Evolutionary conservation across 2,329 filamentous ascomycete species (phyloP), one percentile per base, ranked within the genome.

Genomic region (Fusarium continuum): DNA sequence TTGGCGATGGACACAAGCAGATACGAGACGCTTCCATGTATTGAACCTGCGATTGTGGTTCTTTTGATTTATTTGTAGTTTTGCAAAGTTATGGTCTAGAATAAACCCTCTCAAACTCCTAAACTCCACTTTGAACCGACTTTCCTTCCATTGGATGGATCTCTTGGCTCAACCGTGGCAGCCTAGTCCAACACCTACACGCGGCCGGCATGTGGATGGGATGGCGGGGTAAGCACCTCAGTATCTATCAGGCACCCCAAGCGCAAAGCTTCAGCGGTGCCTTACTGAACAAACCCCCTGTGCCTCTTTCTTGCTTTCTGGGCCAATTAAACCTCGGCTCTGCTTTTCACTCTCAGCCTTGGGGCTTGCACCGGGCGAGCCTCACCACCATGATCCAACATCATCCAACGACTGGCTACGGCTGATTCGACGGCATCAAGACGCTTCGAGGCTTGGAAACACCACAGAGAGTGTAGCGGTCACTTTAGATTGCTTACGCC

Each of bases 311-410:
- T n/a, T 26, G 22, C 41, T 31, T 44, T 10, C 39, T 16, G 35
- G 29, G 19, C 63, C 63, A 67, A 67, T 61, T 22, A 59, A 43
- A 44, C 25, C 11, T 43, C 40, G 41, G 25, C 23, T 32, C 34
- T 52, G n/a, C 19, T 47, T n/a, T 29, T 50, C 56, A 40, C 58
- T n/a, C 53, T 60, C 65, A 68, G 65, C 65, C 65, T 68, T 10
- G 65, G 61, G 65, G 54, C 62, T 58, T 64, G 48, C n/a, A 32
- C 28, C 16, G 19, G 46, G 32, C 49, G 64, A 70, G 68, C 68
- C 68, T 70, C 68, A 70, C 61, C 64, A 67, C 57, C 59, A 65
- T 65, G 61, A 66, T 47, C 64, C 51, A 59, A 49, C 64, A 63
- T 58, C 67, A 66, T 52, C 53, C 51, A 69, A 65, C 53, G 41